These are phyloP conservation scores for Cryphonectria parasitica DNA, from an alignment of 2,329 filamentous ascomycete genomes.

Conservation along the genomic window DNA sequence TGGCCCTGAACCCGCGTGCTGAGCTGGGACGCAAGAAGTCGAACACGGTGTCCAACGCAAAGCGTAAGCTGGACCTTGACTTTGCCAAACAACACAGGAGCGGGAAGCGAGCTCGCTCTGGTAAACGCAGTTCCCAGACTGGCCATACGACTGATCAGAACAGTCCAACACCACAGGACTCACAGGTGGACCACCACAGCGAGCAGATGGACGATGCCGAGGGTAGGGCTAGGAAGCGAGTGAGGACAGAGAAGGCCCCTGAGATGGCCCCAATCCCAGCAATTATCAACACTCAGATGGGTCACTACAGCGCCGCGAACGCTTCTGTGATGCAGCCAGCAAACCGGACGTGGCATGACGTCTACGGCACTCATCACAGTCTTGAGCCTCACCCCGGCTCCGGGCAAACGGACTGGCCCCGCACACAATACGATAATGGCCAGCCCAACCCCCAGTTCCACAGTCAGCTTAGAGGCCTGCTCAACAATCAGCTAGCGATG, in stretches of 20 bases:
- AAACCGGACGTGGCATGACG: background rate
- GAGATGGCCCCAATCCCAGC: background rate
- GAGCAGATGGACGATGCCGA: background rate
- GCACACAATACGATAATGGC: background rate
- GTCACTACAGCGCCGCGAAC: background rate
- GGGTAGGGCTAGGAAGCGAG: background rate
- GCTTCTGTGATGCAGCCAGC: background rate
- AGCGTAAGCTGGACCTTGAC: background rate
- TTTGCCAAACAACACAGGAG: background rate
- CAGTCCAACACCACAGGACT: background rate
- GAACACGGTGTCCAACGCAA: conserved; percentile 10
- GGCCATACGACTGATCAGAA: background rate
- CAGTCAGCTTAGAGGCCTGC: too few species aligned
- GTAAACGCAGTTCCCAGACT: background rate
- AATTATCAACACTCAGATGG: background rate
- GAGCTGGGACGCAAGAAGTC: conserved; percentile 2
- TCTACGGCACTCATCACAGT: background rate
- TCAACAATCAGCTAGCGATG: too few species aligned
- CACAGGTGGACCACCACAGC: background rate
- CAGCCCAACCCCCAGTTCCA: background rate
- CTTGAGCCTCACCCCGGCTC: background rate
- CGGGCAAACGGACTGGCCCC: background rate
- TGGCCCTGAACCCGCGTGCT: background rate
- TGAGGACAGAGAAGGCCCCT: background rate
- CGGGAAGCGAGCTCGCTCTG: background rate